Evolutionary conservation across 1,284 basidiomycete genomes (phyloP), one percentile per base, ranked within the genome.

Genomic region (Austroboletus niveus): DNA sequence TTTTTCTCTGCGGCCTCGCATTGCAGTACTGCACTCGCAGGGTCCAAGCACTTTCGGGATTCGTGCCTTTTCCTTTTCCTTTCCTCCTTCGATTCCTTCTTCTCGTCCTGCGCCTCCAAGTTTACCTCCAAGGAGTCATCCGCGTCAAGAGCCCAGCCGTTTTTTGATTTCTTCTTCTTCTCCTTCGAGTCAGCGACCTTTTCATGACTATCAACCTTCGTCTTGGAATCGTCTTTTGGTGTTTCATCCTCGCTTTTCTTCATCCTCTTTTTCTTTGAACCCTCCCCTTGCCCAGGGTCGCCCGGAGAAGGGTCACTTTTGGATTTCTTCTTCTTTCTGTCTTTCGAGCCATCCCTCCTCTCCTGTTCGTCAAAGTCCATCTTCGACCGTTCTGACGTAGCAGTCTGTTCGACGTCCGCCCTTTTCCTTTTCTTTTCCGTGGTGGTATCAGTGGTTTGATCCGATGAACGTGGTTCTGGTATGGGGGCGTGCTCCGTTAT

Each of bases 141-240:
- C 20, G 29, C 36, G 15, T 38, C 51, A n/a, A 41, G 32, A 34
- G n/a, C 11, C 10, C 8, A 3, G 8, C 24, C 34, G 20, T 52
- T 40, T 22, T 65, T 55, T 12, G 49, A 34, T 29, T 42, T 63
- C 42, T 52, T 56, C 51, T 60, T 72, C 55, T 65, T 65, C 56
- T 58, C 57, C 41, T 66, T 63, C 35, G 47, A 8, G 11, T 4
- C 12, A 10, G 12, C 20, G 15, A 3, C 10, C n/a, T 50, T 61
- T 48, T 42, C 53, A 57, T 42, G 52, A 8, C 41, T 40, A 12
- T 43, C 32, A 24, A 9, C 41, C 27, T 40, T 47, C 22, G 20
- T 17, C 22, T 11, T 49, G 9, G 58, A 36, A 4, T 42, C 34
- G 4, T 34, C 49, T 10, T 15, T 15, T 22, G 20, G 32, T 11